Conservation (phyloP, 163 green algal genomes). For the Scenedesmus sp. region DNA sequence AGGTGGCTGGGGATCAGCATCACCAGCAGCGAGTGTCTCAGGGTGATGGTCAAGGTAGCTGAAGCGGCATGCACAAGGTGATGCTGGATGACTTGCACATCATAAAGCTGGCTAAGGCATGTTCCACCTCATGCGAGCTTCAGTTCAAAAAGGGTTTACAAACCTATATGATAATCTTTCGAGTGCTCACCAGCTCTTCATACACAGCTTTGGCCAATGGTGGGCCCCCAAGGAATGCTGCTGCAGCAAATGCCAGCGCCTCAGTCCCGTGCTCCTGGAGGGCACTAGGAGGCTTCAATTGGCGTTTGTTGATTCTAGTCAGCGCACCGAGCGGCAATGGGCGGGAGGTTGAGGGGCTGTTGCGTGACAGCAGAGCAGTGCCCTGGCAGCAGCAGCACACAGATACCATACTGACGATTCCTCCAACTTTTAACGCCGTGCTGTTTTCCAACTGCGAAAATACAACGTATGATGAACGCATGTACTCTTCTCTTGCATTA, state of each 20-base stretch:
- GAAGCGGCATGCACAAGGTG: background rate
- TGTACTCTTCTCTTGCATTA: too few relatives aligned
- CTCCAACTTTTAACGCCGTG: background rate
- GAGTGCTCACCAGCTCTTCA: background rate
- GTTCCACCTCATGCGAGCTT: too few relatives aligned
- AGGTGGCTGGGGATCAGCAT: background rate
- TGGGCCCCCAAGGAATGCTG: background rate
- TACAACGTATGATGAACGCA: too few relatives aligned
- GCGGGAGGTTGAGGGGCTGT: background rate
- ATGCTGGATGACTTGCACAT: background rate
- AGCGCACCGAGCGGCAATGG: background rate
- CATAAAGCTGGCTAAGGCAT: too few relatives aligned
- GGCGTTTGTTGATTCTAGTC: background rate
- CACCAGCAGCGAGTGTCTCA: background rate
- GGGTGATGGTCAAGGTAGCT: too few relatives aligned
- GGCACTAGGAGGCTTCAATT: background rate
- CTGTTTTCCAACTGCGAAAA: background rate
- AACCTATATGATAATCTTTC: background rate
- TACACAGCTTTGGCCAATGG: background rate
- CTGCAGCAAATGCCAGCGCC: conserved; percentile 1
- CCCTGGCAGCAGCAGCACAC: background rate
- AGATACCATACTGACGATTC: background rate
- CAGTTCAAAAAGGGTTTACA: background rate
- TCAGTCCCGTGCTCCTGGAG: background rate
- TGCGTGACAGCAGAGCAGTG: background rate